These are phyloP conservation scores for Pichia phayaonensis DNA, from an alignment of 805 yeast genomes.

Conservation along the genomic window DNA sequence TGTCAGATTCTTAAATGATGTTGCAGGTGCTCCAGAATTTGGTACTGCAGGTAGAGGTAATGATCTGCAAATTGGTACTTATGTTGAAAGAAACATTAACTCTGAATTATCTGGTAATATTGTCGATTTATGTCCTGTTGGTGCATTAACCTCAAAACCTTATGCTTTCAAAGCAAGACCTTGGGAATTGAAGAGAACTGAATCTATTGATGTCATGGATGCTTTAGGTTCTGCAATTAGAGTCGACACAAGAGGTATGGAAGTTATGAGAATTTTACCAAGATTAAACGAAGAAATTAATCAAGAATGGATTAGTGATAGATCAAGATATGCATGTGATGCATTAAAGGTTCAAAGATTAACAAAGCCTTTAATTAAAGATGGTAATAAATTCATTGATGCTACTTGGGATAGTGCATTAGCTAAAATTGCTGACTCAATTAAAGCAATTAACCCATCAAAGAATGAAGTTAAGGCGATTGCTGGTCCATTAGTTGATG, in stretches of 20 bases:
- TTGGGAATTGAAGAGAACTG: slow-evolving; percentile 88
- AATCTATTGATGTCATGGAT: slow-evolving; percentile 76
- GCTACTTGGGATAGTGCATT: slow-evolving; percentile 88
- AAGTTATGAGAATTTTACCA: slow-evolving; percentile 82
- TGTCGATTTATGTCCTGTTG: slow-evolving; percentile 85
- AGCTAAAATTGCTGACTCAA: slow-evolving; percentile 57
- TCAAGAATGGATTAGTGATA: slow-evolving; percentile 89
- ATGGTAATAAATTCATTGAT: slow-evolving; percentile 59
- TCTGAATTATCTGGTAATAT: slow-evolving; percentile 83
- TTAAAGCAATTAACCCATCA: slow-evolving; percentile 44
- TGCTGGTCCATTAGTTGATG: slow-evolving; percentile 76
- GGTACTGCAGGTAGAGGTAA: slow-evolving; percentile 89
- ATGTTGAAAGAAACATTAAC: slow-evolving; percentile 75
- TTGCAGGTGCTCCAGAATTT: slow-evolving; percentile 88
- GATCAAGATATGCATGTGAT: slow-evolving; percentile 78
- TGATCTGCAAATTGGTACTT: slow-evolving; percentile 87
- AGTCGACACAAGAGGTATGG: slow-evolving; percentile 80
- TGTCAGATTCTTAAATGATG: slow-evolving; percentile 82
- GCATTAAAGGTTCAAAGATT: slow-evolving; percentile 82
- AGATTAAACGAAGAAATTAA: slow-evolving; percentile 79
- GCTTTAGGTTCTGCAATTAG: slow-evolving; percentile 77
- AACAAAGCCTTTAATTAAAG: slow-evolving; percentile 70
- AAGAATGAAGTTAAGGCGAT: slow-evolving; percentile 73
- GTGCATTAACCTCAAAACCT: slow-evolving; percentile 85
- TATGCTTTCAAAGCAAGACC: slow-evolving; percentile 91